Base-by-base conservation (phyloP, 2,329 filamentous ascomycete species). In the Aspergillus hiratsukae region DNA sequence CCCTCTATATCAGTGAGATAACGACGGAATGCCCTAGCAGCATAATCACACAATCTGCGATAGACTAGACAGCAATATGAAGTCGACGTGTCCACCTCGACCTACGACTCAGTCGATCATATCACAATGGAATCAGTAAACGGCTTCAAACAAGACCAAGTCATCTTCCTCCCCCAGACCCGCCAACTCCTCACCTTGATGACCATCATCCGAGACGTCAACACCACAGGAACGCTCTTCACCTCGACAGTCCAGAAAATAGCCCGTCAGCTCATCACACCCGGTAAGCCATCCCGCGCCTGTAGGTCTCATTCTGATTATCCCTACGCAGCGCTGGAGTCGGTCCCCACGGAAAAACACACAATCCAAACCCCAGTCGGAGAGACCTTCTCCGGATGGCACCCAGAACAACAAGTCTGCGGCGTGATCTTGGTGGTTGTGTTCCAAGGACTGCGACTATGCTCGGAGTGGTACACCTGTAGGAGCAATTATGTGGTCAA, bases 341-440 rank as follows among this genome's bases (percentile, higher is more conserved):
- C 58, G 28, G 55, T 65, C 28, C 59, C 64, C 7, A 35, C 51
- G 3, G 57, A 62, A 40, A 29, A 41, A 21, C 35, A 52, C 27
- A 23, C 48, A 8, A 46, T 64, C 19, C 48, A 31, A 8, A 63
- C 62, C 6, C 59, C 63, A 11, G 62, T 60, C 9, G 35, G 35
- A 2, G 17, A 46, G 58, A 9, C 48, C 46, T 3, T 54, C 49
- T 1, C 65, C 61, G 48, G 35, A 52, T 21, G 64, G 63, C 3
- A 31, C 59, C 19, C 57, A 53, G 3, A 53, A 21, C 54, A 60
- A 41, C 54, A 55, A 10, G 63, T 72, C 2, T 72, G 69, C 50
- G 70, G 70, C 9, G 64, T 27, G n/a, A n/a, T n/a, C n/a, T n/a
- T n/a, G n/a, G n/a, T n/a, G n/a, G n/a, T n/a, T n/a, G n/a, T n/a